Evolutionary conservation across 306 rosid species (phyloP).

Genomic region (Malus domestica): ASM211411v1 NC_041791.1:33578501-33579000

Average conservation of each 20-base stretch:
- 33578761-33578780: neutral
- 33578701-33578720: neutral
- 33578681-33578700: neutral
- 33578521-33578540: slow-evolving; percentile 34
- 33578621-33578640: neutral
- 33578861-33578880: slow-evolving; percentile 24
- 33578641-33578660: neutral
- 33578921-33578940: neutral
- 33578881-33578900: slow-evolving; percentile 23
- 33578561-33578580: neutral
- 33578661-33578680: too few species aligned
- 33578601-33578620: neutral
- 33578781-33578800: neutral
- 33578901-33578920: slow-evolving; percentile 5
- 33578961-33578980: neutral
- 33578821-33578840: slow-evolving; percentile 25
- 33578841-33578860: slow-evolving; percentile 30
- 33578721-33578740: neutral
- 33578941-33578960: slow-evolving; percentile 32
- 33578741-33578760: neutral
- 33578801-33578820: slow-evolving; percentile 35
- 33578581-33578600: neutral
- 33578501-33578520: slow-evolving; percentile 35
- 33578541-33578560: neutral
- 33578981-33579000: neutral